Evolutionary conservation across 176 grass and related monocot genomes (phyloP).

Genomic region (Rhynchospora breviuscula): DNA sequence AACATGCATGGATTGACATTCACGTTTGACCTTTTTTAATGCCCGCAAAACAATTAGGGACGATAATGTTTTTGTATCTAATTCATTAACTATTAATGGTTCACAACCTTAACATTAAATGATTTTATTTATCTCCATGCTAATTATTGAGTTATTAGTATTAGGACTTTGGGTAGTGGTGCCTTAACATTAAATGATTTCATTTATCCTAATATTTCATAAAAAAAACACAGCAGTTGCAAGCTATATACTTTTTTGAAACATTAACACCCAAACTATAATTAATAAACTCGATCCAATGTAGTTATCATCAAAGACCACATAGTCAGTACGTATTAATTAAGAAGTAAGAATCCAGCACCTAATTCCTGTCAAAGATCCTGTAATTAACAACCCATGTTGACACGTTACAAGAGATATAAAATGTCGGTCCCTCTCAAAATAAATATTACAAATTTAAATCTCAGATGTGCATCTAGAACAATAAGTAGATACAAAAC

Average conservation of each 20-base stretch:
- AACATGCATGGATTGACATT: too few relatives aligned
- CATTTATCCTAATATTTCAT: too few relatives aligned
- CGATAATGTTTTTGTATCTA: too few relatives aligned
- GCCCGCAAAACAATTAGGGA: too few relatives aligned
- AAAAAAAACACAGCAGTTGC: not conserved
- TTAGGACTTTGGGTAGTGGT: too few relatives aligned
- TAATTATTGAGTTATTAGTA: too few relatives aligned
- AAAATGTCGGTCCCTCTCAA: constrained; percentile 2
- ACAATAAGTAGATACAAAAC: not conserved
- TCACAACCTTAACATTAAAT: too few relatives aligned
- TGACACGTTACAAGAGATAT: constrained; percentile 22
- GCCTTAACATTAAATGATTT: too few relatives aligned
- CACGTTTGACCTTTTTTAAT: too few relatives aligned
- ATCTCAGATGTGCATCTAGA: constrained; percentile 21
- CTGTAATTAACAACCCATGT: constrained; percentile 18
- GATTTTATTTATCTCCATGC: too few relatives aligned
- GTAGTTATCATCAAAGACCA: not conserved
- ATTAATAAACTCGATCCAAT: not conserved
- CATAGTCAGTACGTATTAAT: not conserved
- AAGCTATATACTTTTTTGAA: not conserved
- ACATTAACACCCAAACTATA: not conserved
- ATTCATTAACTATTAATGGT: too few relatives aligned
- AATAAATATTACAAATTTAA: not conserved
- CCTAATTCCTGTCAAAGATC: constrained; percentile 28
- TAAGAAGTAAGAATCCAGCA: not conserved